These are phyloP conservation scores for Gamsiella multidivaricata DNA, from an alignment of 192 early-diverging fungal genomes.

Conservation along the genomic window DNA sequence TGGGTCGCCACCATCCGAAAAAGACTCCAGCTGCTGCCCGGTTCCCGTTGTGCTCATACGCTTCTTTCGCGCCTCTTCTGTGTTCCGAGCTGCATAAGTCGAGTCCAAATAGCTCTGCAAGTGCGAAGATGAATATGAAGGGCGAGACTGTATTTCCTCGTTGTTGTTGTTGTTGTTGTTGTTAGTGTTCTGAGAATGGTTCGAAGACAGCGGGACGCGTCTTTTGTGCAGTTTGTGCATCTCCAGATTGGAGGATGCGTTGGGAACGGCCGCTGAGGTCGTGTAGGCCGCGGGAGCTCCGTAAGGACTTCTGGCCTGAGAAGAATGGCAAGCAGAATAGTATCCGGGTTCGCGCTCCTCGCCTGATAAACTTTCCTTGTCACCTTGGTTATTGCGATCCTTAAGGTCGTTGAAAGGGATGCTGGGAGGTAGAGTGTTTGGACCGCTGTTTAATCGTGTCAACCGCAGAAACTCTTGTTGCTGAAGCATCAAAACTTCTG, in stretches of 20 bases:
- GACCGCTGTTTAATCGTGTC: slow-evolving; percentile 23
- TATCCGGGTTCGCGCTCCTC: too few species aligned
- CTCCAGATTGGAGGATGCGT: too few species aligned
- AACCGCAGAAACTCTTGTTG: slow-evolving; percentile 44
- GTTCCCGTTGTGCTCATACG: too few species aligned
- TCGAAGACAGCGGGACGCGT: too few species aligned
- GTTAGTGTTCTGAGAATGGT: too few species aligned
- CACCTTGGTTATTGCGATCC: neutral
- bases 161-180: slow-evolving; percentile 1
- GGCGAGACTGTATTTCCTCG: neutral
- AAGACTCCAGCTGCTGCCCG: too few species aligned
- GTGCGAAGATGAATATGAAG: slow-evolving; percentile 39
- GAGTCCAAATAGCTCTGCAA: slow-evolving; percentile 32
- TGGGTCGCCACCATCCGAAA: too few species aligned
- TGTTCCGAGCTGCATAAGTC: neutral
- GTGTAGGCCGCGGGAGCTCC: too few species aligned
- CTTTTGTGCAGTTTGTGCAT: too few species aligned
- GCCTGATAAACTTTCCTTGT: neutral
- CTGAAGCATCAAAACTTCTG: slow-evolving; percentile 26
- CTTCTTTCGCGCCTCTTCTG: neutral
- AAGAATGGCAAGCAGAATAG: too few species aligned
- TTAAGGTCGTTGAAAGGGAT: neutral
- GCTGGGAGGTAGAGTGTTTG: neutral
- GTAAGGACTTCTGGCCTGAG: neutral
- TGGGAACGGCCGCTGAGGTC: too few species aligned